Evolutionary conservation across 208 protist species (phyloP).

Genomic region (Trichomonas gallinae): DNA sequence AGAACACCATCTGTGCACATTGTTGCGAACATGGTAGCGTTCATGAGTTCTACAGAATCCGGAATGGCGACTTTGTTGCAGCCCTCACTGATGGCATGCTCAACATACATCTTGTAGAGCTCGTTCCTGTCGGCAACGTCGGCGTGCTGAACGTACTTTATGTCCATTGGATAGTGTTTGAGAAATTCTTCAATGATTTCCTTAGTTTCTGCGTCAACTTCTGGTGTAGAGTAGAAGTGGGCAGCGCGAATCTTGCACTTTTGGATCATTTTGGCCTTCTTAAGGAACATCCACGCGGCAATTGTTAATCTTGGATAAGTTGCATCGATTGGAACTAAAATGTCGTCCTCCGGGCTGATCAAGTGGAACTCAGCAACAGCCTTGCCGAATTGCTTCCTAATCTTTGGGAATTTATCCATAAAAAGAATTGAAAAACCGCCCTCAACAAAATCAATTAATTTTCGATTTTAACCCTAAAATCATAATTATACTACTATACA

Average conservation of each 20-base stretch:
- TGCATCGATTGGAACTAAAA: neutral
- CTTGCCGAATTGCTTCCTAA: neutral
- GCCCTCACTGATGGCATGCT: neutral
- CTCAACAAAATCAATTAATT: too few species aligned
- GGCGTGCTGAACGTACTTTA: neutral
- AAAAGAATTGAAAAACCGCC: too few species aligned
- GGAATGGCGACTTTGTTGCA: slow-evolving; percentile 15
- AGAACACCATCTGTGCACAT: neutral
- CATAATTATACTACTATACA: too few species aligned
- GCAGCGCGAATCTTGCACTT: neutral
- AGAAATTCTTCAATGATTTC: neutral
- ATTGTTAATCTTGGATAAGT: neutral
- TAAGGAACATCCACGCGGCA: neutral
- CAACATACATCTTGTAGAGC: neutral
- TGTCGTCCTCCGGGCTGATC: neutral
- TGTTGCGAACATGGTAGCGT: neutral
- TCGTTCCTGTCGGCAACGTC: too few species aligned
- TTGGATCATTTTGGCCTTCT: neutral
- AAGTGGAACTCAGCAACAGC: neutral
- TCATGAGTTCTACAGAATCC: neutral
- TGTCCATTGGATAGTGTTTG: neutral
- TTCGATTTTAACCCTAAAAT: too few species aligned
- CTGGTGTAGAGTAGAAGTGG: neutral
- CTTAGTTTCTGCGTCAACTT: neutral
- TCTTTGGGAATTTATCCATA: neutral